phyloP scores from a whole-genome alignment of 2,329 filamentous ascomycete species.

The Chaetomium olivaceum region DNA sequence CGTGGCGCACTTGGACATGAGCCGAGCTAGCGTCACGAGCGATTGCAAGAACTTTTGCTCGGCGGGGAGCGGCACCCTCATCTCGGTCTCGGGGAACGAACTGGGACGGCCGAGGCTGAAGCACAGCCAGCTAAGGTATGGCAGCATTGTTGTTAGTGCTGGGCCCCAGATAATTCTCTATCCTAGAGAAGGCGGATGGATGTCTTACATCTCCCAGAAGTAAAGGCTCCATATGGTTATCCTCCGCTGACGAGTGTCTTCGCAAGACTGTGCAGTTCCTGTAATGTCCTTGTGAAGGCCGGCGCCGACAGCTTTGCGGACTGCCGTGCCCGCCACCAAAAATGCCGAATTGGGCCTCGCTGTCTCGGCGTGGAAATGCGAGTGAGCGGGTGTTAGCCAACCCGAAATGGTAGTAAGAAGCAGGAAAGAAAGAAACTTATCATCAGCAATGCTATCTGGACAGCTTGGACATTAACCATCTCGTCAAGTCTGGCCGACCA shows the following conservation, averaged over 20 bases:
- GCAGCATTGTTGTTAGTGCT: background rate
- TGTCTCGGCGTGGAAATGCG: slow-evolving; percentile 10
- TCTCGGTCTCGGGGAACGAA: slow-evolving; percentile 13
- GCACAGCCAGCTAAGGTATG: slow-evolving; percentile 5
- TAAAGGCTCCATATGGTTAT: slow-evolving; percentile 8
- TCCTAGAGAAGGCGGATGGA: background rate
- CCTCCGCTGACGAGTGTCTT: slow-evolving; percentile 7
- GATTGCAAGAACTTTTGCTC: slow-evolving; percentile 12
- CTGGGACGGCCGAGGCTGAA: slow-evolving; percentile 13
- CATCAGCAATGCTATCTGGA: slow-evolving; percentile 11
- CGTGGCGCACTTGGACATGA: slow-evolving; percentile 15
- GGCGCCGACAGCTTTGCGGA: slow-evolving; percentile 11
- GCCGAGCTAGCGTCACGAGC: slow-evolving; percentile 1
- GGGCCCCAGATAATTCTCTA: background rate
- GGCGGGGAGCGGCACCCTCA: slow-evolving; percentile 9
- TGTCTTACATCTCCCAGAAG: slow-evolving; percentile 7
- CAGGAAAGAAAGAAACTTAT: slow-evolving; percentile 6
- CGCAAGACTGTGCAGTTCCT: background rate
- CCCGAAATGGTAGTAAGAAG: background rate
- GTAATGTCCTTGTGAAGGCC: slow-evolving; percentile 11
- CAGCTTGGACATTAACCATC: slow-evolving; percentile 12
- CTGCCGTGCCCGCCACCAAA: slow-evolving; percentile 8
- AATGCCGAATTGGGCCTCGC: slow-evolving; percentile 10
- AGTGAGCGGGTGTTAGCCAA: background rate
- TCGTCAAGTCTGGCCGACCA: slow-evolving; percentile 9